Conservation (phyloP, 129 eudicot species). For the Centella asiatica region DNA sequence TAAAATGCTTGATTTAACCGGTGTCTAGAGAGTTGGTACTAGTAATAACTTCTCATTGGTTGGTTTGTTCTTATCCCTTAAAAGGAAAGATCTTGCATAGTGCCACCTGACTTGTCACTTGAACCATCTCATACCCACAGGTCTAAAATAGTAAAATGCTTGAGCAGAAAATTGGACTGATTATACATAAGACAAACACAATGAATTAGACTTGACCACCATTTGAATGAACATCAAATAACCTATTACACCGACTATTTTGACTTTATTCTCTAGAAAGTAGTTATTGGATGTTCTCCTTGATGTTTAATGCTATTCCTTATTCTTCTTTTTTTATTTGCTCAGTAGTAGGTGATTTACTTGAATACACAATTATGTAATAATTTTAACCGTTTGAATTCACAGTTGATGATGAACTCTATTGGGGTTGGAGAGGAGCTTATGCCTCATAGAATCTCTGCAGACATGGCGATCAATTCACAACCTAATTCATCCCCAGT, state of each 20-base stretch:
- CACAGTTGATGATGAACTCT: constrained; percentile 56
- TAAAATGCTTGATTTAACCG: too few relatives aligned
- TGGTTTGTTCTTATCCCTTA: background rate
- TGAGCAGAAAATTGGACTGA: background rate
- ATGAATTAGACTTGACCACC: too few relatives aligned
- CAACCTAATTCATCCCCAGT: constrained; percentile 17
- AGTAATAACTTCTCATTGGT: too few relatives aligned
- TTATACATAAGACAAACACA: too few relatives aligned
- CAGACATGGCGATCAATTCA: constrained; percentile 15
- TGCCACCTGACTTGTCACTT: background rate
- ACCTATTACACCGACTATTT: background rate
- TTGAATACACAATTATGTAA: too few relatives aligned
- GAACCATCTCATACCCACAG: background rate
- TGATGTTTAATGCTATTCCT: background rate
- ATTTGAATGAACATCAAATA: too few relatives aligned
- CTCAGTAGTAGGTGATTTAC: background rate
- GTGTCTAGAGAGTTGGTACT: too few relatives aligned
- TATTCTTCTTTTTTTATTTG: background rate
- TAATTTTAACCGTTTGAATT: constrained; percentile 1
- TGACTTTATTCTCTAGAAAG: background rate
- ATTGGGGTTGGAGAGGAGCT: constrained; percentile 58
- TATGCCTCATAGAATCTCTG: constrained; percentile 63
- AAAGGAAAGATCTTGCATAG: background rate
- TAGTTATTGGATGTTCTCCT: background rate
- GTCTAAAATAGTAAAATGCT: background rate